Evolutionary conservation across 176 grass and related monocot genomes (phyloP).

Genomic region (Raddia guianensis): DNA sequence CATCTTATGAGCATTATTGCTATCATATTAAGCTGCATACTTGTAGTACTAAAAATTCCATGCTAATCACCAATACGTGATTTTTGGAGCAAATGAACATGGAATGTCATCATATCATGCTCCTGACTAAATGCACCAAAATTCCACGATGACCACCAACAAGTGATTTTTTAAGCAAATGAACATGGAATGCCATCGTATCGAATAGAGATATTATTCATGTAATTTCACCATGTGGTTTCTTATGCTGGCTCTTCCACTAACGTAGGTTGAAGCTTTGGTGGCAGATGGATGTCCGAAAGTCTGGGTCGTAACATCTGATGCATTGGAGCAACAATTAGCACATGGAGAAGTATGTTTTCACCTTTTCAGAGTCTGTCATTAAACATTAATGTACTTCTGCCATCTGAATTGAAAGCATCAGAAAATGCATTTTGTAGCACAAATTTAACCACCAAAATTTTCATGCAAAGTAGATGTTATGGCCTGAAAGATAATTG

Average conservation of each 20-base stretch:
- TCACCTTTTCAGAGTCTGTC: background rate
- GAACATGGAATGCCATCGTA: background rate
- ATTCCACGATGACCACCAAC: background rate
- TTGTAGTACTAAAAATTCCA: background rate
- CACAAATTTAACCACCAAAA: background rate
- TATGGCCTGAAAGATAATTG: background rate
- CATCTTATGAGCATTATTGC: background rate
- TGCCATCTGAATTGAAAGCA: background rate
- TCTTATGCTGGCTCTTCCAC: constrained; percentile 41
- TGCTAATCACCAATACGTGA: background rate
- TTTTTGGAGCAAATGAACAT: constrained; percentile 28
- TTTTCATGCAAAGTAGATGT: background rate
- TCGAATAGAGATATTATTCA: background rate
- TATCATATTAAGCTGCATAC: background rate
- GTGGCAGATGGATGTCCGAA: constrained; percentile 79
- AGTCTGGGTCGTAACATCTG: constrained; percentile 85
- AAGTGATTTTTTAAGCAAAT: constrained; percentile 28
- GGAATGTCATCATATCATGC: background rate
- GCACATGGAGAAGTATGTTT: constrained; percentile 69
- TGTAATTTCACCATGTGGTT: background rate
- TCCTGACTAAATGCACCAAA: background rate
- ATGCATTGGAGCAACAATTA: constrained; percentile 79
- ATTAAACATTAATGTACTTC: constrained; percentile 28
- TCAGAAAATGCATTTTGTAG: background rate
- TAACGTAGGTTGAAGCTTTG: constrained; percentile 85